phyloP scores from a whole-genome alignment of 768 basidiomycete species.

The Erythrobasidium yunnanense region DNA sequence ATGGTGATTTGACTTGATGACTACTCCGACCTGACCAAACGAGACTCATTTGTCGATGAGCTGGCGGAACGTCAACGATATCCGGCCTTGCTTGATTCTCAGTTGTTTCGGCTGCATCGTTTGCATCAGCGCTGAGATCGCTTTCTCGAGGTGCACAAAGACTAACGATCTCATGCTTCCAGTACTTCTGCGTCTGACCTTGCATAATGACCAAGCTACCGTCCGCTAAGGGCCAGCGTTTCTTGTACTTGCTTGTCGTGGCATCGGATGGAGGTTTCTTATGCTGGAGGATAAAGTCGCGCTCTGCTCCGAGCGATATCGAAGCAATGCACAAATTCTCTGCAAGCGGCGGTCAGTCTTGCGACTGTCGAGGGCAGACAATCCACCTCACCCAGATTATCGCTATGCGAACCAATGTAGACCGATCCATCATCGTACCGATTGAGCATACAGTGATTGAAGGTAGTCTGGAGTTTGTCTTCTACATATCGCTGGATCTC shows the following conservation, averaged over 20 bases:
- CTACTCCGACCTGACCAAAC: too few relatives aligned
- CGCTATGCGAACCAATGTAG: constrained; percentile 39
- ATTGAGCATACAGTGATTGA: constrained; percentile 47
- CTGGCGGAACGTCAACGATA: constrained; percentile 46
- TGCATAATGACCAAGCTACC: constrained; percentile 47
- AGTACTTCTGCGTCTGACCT: constrained; percentile 44
- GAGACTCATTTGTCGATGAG: constrained; percentile 29
- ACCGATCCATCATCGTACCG: constrained; percentile 43
- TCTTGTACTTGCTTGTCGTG: constrained; percentile 16
- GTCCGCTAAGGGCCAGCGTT: constrained; percentile 40
- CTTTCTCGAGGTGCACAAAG: neutral
- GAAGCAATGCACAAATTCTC: constrained; percentile 46
- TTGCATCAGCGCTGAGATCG: constrained; percentile 25
- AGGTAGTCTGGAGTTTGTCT: constrained; percentile 39
- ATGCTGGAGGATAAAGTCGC: constrained; percentile 45
- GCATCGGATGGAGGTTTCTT: constrained; percentile 16
- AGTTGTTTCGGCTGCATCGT: constrained; percentile 44
- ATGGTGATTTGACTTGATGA: too few relatives aligned
- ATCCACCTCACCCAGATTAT: constrained; percentile 7
- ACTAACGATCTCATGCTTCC: constrained; percentile 43
- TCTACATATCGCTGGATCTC: constrained; percentile 41
- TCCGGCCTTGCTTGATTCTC: constrained; percentile 41
- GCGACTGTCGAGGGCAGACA: constrained; percentile 31
- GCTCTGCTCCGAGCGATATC: constrained; percentile 43
- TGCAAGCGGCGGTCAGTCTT: constrained; percentile 39